Evolutionary conservation across 768 basidiomycete species (phyloP).

Genomic region (Cyclocybe cylindracea): DNA sequence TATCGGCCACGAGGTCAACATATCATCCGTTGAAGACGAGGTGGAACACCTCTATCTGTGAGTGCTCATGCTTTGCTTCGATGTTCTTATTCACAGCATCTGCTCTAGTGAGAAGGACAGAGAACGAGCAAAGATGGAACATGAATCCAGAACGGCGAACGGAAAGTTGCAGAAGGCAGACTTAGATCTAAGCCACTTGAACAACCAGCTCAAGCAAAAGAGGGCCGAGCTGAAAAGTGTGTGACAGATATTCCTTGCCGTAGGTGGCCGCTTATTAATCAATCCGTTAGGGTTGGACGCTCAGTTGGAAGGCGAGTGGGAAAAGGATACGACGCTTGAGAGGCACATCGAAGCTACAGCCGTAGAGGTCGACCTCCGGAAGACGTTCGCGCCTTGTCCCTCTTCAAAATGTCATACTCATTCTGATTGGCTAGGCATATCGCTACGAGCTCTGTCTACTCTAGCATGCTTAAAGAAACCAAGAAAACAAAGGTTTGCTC

Average conservation of each 20-base stretch:
- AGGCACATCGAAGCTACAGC: constrained; percentile 40
- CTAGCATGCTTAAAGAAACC: constrained; percentile 55
- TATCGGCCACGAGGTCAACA: constrained; percentile 57
- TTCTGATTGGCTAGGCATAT: constrained; percentile 22
- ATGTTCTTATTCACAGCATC: neutral
- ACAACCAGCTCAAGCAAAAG: constrained; percentile 62
- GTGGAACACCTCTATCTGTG: constrained; percentile 61
- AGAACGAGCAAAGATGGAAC: constrained; percentile 52
- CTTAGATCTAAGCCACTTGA: constrained; percentile 58
- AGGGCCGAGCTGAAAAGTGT: constrained; percentile 64
- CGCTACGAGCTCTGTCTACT: constrained; percentile 46
- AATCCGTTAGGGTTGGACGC: constrained; percentile 47
- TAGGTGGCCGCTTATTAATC: neutral
- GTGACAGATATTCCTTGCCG: neutral
- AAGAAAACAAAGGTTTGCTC: constrained; percentile 69
- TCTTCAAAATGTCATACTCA: constrained; percentile 9
- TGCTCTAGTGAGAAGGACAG: constrained; percentile 64
- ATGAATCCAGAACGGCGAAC: constrained; percentile 46
- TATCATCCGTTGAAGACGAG: constrained; percentile 74
- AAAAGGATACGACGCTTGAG: too few species aligned
- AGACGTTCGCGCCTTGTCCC: constrained; percentile 33
- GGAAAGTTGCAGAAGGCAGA: constrained; percentile 65
- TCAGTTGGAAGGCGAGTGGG: constrained; percentile 37
- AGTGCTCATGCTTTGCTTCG: constrained; percentile 20
- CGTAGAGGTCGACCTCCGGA: constrained; percentile 41